Conservation (phyloP, 2,329 filamentous ascomycete species). For the Sarocladium brachiariae region DNA sequence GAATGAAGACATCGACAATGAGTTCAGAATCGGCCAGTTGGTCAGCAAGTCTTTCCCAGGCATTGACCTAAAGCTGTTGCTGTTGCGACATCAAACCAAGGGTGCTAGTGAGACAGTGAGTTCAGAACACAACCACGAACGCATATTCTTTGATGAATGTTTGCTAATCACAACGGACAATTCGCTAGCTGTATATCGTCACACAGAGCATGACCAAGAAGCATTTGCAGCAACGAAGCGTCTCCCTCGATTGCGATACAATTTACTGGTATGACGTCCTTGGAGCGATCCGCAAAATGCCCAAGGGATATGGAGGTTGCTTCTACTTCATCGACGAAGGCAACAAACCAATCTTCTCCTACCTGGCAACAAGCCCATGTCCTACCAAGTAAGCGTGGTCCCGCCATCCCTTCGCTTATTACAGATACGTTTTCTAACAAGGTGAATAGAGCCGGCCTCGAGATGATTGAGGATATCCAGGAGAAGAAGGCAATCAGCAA, state of each 20-base stretch:
- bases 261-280: slow-evolving; percentile 26
- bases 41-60: slow-evolving; percentile 19
- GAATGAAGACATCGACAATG: slow-evolving; percentile 23
- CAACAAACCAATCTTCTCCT: slow-evolving; percentile 23
- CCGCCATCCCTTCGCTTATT: no score
- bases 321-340: slow-evolving; percentile 22
- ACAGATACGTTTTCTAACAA: slow-evolving; percentile 9
- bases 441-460: neutral
- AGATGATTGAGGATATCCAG: slow-evolving; percentile 21
- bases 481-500: slow-evolving; percentile 24
- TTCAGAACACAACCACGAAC: neutral
- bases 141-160: no score
- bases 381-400: no score
- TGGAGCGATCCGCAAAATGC: slow-evolving; percentile 19
- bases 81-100: slow-evolving; percentile 22
- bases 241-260: slow-evolving; percentile 26
- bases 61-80: slow-evolving; percentile 18
- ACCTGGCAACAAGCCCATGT: no score
- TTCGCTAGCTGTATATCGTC: slow-evolving; percentile 20
- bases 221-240: slow-evolving; percentile 20
- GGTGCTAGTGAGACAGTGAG: slow-evolving; percentile 20
- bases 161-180: neutral
- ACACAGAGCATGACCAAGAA: slow-evolving; percentile 23
- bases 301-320: slow-evolving; percentile 18
- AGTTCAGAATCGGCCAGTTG: slow-evolving; percentile 22